Conservation (phyloP, 768 basidiomycete species). For the Tremella yokohamensis region DNA sequence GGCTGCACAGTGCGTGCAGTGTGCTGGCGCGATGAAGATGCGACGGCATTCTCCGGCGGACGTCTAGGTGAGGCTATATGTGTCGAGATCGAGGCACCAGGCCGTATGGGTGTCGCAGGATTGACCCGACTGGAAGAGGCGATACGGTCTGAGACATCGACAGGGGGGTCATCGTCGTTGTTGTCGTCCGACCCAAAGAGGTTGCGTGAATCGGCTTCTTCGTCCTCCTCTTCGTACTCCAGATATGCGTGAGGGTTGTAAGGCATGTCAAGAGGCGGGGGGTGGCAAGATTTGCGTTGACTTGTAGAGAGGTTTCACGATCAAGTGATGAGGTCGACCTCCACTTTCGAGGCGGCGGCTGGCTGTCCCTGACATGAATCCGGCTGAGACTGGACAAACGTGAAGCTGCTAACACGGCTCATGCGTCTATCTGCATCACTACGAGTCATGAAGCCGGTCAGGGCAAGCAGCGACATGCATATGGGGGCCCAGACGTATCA, state of each 20-base stretch:
- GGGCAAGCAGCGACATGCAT: no score
- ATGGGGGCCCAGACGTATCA: no score
- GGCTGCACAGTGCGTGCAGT: no score
- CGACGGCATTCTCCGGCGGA: no score
- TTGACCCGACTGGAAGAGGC: not conserved
- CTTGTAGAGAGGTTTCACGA: not conserved
- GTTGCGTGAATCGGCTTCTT: not conserved
- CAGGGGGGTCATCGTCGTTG: no score
- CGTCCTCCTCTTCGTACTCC: not conserved
- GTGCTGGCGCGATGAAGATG: no score
- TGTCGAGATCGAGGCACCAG: no score
- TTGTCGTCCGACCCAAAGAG: conserved; percentile 2
- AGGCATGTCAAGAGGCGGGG: not conserved
- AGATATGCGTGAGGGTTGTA: conserved; percentile 3
- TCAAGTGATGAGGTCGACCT: not conserved
- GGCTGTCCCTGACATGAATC: no score
- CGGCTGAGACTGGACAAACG: not conserved
- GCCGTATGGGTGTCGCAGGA: no score
- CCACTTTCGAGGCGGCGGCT: no score
- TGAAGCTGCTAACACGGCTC: not conserved
- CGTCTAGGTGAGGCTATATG: no score
- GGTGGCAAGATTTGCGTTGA: not conserved
- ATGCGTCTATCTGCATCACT: not conserved
- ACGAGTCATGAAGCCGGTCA: no score
- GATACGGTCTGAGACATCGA: not conserved